Evolutionary conservation across 176 grass and related monocot species (phyloP), one percentile per base, ranked within the genome.

Genomic region (Zea luxurians): DNA sequence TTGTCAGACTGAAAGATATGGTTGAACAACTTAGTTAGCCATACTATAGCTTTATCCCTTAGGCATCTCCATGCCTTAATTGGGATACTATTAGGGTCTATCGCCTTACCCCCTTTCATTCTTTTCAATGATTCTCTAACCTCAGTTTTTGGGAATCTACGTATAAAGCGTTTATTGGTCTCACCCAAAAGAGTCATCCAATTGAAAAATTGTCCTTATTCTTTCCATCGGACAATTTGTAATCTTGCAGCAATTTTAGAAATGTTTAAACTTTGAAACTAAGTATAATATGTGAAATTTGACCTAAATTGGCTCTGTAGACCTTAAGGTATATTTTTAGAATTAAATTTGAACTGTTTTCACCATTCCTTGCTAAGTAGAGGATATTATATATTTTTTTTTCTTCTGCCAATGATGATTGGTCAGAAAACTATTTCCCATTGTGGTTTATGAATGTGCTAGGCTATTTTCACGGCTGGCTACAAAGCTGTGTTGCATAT

Each of bases 401-500:
- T 57, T 13, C 69, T 13, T 52, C 44, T 59, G 5, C 18, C 15
- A 37, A 9, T 83, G 6, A 59, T 68, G 7, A 52, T 46, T 7
- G 8, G 21, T 53, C 37, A 36, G 27, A 52, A 37, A 4, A 37
- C 16, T 78, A 11, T 54, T 40, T n/a, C 36, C 8, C 4, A 36
- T 53, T 17, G 41, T 78, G 5, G 16, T n/a, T 65, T 78, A 4
- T 78, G 20, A 53, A 64, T 44, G 35, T 67, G 36, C 48, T 76
- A 98, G 95, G 95, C 95, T 76, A 98, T 98, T 84, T 98, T 98
- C 71, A 94, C 95, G 71, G 89, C 95, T 71, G 91, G 95, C 13
- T 98, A 98, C 54, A 98, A 90, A 67, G 95, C 91, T 62, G 89
- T 98, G 60, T 69, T 98, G 81, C 95, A 98, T 82, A 94, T 98